Conservation (phyloP, 1,139 yeast genomes). For the Sporopachydermia cereana region DNA sequence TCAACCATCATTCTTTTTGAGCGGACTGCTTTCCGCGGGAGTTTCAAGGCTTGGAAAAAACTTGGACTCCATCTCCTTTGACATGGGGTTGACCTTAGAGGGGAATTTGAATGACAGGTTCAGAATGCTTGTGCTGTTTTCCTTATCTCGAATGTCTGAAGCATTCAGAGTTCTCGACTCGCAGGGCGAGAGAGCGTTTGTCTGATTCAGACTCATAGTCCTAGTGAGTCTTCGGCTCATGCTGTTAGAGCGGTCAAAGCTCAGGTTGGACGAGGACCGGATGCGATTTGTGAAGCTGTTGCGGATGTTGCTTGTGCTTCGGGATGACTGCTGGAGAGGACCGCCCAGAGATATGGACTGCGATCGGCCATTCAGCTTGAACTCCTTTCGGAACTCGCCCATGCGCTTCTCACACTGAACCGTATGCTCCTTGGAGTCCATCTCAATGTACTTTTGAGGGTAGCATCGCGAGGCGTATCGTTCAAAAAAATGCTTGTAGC, state of each 20-base stretch:
- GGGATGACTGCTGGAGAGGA: not conserved
- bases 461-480: constrained; percentile 41
- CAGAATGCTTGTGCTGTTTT: not conserved
- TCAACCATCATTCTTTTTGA: no score
- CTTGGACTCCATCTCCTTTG: not conserved
- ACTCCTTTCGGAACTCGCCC: constrained; percentile 50
- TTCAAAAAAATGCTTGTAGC: constrained; percentile 70
- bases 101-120: constrained; percentile 4
- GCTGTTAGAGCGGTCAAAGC: not conserved
- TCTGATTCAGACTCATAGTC: not conserved
- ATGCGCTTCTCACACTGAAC: constrained; percentile 61
- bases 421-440: constrained; percentile 67
- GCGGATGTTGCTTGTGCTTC: not conserved
- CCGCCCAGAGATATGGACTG: not conserved
- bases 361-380: constrained; percentile 3
- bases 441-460: constrained; percentile 75
- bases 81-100: not conserved
- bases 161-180: not conserved
- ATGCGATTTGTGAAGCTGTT: not conserved
- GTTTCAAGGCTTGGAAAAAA: not conserved
- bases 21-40: no score
- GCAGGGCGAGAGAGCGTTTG: not conserved
- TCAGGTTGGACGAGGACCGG: not conserved
- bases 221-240: not conserved
- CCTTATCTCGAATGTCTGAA: not conserved